Evolutionary conservation across 2,329 filamentous ascomycete genomes (phyloP).

Genomic region (Thermothelomyces thermophilus): DNA sequence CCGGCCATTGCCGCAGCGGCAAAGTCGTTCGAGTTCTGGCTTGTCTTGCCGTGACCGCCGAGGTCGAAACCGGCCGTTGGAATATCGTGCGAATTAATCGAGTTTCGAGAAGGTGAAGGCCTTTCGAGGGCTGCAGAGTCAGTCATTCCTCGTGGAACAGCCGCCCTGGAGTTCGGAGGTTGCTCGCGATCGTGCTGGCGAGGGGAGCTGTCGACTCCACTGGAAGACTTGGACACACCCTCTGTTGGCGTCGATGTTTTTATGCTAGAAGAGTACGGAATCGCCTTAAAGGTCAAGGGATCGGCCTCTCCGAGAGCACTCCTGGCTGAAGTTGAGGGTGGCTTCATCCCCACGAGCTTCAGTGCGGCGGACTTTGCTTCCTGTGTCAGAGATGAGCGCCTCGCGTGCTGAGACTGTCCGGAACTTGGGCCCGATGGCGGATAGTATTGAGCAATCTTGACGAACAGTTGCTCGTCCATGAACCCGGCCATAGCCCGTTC

Average conservation of each 20-base stretch:
- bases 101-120: conserved; percentile 16
- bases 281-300: conserved; percentile 21
- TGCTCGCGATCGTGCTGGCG: not conserved
- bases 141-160: not conserved
- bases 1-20: conserved; percentile 31
- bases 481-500: conserved; percentile 26
- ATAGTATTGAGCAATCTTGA: conserved; percentile 9
- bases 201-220: not conserved
- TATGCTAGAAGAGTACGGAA: conserved; percentile 12
- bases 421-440: conserved; percentile 21
- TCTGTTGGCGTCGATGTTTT: not conserved
- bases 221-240: conserved; percentile 5
- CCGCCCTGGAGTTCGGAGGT: conserved; percentile 1
- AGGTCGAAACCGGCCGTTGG: conserved; percentile 13
- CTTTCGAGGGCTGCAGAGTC: conserved; percentile 1
- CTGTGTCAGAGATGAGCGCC: conserved; percentile 23
- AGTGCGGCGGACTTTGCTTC: conserved; percentile 24
- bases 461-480: conserved; percentile 24
- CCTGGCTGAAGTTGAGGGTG: conserved; percentile 10
- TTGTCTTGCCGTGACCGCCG: conserved; percentile 22
- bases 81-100: conserved; percentile 9
- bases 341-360: conserved; percentile 21
- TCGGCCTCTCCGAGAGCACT: conserved; percentile 12
- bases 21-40: conserved; percentile 31
- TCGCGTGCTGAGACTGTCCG: conserved; percentile 16